Percentiles rank a stretch among this genome's conserved stretches.
phyloP scores from a whole-genome alignment of 108 stramenopile genomes.

The Chaetoceros tenuissimus region DNA sequence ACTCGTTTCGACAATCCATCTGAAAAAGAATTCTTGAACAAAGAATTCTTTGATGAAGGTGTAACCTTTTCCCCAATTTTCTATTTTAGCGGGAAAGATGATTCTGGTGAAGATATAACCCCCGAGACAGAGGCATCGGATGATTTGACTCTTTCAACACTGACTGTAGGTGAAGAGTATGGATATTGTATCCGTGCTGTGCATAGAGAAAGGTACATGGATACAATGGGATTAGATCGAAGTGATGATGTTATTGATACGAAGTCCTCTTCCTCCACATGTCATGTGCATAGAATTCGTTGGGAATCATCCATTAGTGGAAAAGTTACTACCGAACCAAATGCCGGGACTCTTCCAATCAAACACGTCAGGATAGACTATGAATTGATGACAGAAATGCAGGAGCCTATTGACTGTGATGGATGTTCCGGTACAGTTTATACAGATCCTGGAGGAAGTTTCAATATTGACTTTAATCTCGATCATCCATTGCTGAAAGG shows the following conservation, averaged over 20 bases:
- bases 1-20: neutral
- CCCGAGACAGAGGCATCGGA: neutral
- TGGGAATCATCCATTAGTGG: constrained; percentile 5
- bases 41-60: neutral
- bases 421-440: too few species aligned
- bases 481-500: neutral
- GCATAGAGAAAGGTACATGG: too few species aligned
- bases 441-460: neutral
- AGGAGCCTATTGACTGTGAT: too few species aligned
- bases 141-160: constrained; percentile 1
- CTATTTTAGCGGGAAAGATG: too few species aligned
- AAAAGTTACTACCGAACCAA: neutral
- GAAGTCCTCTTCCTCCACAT: neutral
- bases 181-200: neutral
- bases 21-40: too few species aligned
- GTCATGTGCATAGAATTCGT: neutral
- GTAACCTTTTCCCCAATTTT: constrained; percentile 1
- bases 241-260: too few species aligned
- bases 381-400: constrained; percentile 1
- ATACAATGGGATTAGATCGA: too few species aligned
- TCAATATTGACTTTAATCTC: neutral
- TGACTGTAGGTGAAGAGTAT: neutral
- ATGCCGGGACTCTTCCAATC: neutral
- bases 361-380: neutral
- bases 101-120: too few species aligned